Evolutionary conservation across 2,329 filamentous ascomycete species (phyloP), one percentile per base, ranked within the genome.

Genomic region (Curvularia sp.): DNA sequence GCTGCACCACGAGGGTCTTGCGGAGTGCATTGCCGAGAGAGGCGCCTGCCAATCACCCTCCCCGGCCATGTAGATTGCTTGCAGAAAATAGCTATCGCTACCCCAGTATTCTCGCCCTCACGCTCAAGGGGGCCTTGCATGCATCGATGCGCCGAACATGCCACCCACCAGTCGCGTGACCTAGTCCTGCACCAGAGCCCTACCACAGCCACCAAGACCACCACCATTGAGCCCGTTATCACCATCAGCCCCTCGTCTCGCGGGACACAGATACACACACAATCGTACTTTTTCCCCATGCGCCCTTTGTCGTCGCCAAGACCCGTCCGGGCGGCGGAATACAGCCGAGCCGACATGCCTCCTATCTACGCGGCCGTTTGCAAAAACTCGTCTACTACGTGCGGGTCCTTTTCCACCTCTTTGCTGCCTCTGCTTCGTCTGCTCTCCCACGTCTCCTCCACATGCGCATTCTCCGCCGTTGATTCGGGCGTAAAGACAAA

Each of bases 321-420:
- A 13, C 41, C 41, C 38, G 27, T n/a, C 15, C 5, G 32, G 25
- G 30, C 50, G 45, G 28, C 50, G n/a, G 19, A 39, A 25, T 32
- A 54, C 51, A 27, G 19, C 55, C 55, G 51, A 49, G 46, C 27
- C 45, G 27, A 46, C 21, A 9, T 30, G 42, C 36, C 18, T 30
- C 49, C 47, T 38, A 41, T 39, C 32, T 55, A 50, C 25, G 57
- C 60, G 21, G 69, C 63, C 28, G 55, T 43, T 18, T 61, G 49
- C 41, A 67, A 60, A 49, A 76, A 49, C 49, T 74, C 70, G 6
- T 69, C 67, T 6, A 75, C 46, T 18, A 74, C 69, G 58, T 74
- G 70, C 9, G 65, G 63, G 39, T 75, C 74, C 1, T 62, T 49
- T 41, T 74, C 71, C 18, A 59, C 55, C 6, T 57, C 50, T 32